phyloP scores from a whole-genome alignment of 805 yeast genomes.

The Metschnikowia similis region DNA sequence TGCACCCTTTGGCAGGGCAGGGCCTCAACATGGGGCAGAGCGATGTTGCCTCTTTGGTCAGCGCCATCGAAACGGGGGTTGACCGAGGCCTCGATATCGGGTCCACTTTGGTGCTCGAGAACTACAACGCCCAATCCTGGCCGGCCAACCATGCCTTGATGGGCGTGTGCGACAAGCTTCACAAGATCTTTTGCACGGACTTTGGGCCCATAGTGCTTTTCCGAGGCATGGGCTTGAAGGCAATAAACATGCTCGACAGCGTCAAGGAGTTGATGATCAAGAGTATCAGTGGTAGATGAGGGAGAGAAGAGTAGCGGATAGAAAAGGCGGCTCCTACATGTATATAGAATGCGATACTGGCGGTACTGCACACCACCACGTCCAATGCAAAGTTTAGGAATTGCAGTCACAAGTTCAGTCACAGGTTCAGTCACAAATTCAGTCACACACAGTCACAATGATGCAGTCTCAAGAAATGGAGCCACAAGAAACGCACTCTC shows the following conservation, averaged over 20 bases:
- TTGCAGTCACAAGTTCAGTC: too few species aligned
- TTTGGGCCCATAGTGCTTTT: slow-evolving; percentile 68
- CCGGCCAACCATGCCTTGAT: slow-evolving; percentile 73
- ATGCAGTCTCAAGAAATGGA: too few species aligned
- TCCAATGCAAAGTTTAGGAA: too few species aligned
- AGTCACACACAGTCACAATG: too few species aligned
- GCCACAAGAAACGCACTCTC: too few species aligned
- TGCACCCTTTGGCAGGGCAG: slow-evolving; percentile 97
- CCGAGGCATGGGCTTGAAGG: slow-evolving; percentile 71
- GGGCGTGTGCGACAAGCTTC: slow-evolving; percentile 89
- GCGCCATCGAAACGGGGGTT: slow-evolving; percentile 65
- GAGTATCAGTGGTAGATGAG: slow-evolving; percentile 29
- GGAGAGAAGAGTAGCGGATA: neutral
- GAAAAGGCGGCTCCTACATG: neutral
- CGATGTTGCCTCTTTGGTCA: slow-evolving; percentile 71
- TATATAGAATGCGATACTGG: slow-evolving; percentile 1
- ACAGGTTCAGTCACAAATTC: too few species aligned
- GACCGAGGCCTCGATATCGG: slow-evolving; percentile 88
- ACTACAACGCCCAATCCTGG: slow-evolving; percentile 80
- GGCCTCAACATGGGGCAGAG: slow-evolving; percentile 97
- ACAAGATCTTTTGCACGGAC: slow-evolving; percentile 77
- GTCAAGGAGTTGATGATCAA: slow-evolving; percentile 68
- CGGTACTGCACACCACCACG: neutral
- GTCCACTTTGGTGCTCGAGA: slow-evolving; percentile 71
- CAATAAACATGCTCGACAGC: slow-evolving; percentile 58